phyloP scores from a whole-genome alignment of 1,284 basidiomycete species.

The Boletus sp. region DNA sequence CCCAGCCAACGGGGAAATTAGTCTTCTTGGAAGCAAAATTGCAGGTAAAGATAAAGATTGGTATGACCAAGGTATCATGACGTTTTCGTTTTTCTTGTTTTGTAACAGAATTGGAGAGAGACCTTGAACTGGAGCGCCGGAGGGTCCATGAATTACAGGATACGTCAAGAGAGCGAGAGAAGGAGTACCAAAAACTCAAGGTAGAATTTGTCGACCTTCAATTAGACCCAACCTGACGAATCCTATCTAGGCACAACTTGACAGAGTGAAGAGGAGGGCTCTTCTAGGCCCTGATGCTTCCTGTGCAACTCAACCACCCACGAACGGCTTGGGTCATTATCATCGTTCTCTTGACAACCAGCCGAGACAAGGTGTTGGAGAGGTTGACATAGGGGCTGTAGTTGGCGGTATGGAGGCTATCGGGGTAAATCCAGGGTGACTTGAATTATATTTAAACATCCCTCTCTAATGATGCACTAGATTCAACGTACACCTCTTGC shows the following conservation, averaged over 20 bases:
- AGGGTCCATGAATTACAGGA: constrained; percentile 72
- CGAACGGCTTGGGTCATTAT: constrained; percentile 15
- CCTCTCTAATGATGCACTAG: constrained; percentile 34
- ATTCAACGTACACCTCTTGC: constrained; percentile 71
- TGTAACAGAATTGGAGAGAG: constrained; percentile 63
- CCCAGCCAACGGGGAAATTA: constrained; percentile 74
- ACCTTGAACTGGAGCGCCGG: constrained; percentile 72
- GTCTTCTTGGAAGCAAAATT: constrained; percentile 61
- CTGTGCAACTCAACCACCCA: constrained; percentile 15
- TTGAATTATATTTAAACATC: background rate
- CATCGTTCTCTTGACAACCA: constrained; percentile 21
- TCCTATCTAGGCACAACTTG: constrained; percentile 47
- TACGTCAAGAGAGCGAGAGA: constrained; percentile 67
- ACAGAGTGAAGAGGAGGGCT: constrained; percentile 77
- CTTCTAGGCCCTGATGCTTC: constrained; percentile 45
- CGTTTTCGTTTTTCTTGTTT: constrained; percentile 1
- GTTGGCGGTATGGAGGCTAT: constrained; percentile 68
- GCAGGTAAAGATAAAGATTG: constrained; percentile 46
- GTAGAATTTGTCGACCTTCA: constrained; percentile 32
- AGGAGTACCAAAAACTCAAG: constrained; percentile 84
- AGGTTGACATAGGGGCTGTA: constrained; percentile 50
- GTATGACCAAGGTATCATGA: background rate
- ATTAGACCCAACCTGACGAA: constrained; percentile 53
- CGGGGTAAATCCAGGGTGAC: constrained; percentile 42
- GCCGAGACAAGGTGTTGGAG: constrained; percentile 20